A percentile compares a stretch with the other conserved stretches of the same genome.
Conservation (phyloP, 2,329 filamentous ascomycete genomes). For the Chaetothyriales sp. region DNA sequence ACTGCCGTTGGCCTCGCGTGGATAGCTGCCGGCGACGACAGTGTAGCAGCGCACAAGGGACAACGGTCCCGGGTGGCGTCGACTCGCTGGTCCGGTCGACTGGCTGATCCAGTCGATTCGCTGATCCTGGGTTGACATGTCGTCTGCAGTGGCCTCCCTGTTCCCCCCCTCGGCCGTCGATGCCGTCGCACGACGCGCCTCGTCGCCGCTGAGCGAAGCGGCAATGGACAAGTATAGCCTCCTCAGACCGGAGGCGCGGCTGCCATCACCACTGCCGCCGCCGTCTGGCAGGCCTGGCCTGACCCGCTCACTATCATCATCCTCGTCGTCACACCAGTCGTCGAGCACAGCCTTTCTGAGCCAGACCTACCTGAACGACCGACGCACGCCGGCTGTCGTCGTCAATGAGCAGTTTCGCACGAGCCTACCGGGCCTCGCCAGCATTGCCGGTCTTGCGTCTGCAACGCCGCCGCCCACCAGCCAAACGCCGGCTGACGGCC, state of each 20-base stretch:
- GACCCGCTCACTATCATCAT: constrained; percentile 35
- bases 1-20: not conserved
- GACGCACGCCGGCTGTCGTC: constrained; percentile 9
- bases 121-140: constrained; percentile 25
- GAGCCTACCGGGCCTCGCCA: constrained; percentile 30
- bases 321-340: constrained; percentile 35
- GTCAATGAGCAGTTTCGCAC: not conserved
- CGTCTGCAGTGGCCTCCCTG: constrained; percentile 47
- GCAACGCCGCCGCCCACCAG: not conserved
- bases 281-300: constrained; percentile 32
- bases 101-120: too few species aligned
- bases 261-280: constrained; percentile 30
- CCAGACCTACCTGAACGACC: constrained; percentile 25
- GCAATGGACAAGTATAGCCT: constrained; percentile 27
- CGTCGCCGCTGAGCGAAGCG: constrained; percentile 33
- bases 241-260: constrained; percentile 25
- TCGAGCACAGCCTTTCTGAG: constrained; percentile 25
- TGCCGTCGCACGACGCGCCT: constrained; percentile 25
- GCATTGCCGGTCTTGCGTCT: constrained; percentile 40
- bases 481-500: not conserved
- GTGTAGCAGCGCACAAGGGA: not conserved
- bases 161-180: constrained; percentile 48
- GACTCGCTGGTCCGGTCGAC: not conserved
- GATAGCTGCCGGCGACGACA: not conserved
- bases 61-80: not conserved